phyloP scores from a whole-genome alignment of 495 filamentous ascomycete genomes.

The Talaromyces ruber region DNA sequence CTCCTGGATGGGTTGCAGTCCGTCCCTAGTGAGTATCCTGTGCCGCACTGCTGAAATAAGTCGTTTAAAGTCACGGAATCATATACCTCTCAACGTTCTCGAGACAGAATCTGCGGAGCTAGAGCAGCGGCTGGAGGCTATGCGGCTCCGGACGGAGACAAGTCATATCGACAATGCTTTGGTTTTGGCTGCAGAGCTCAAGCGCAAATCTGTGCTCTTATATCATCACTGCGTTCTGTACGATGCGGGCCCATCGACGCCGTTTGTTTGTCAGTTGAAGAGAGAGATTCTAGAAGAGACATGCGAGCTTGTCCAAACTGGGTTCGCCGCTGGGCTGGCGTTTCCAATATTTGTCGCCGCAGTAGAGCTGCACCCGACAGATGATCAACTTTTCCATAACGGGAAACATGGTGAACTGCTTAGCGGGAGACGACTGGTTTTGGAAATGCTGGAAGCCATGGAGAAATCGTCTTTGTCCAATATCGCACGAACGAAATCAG shows the following conservation, averaged over 20 bases:
- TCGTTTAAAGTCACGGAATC: slow-evolving; percentile 15
- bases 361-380: slow-evolving; percentile 31
- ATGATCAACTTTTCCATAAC: slow-evolving; percentile 28
- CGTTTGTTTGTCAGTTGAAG: slow-evolving; percentile 17
- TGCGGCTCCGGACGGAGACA: slow-evolving; percentile 20
- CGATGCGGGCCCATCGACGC: slow-evolving; percentile 27
- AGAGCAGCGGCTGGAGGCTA: slow-evolving; percentile 1
- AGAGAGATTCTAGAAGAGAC: slow-evolving; percentile 8
- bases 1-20: slow-evolving; percentile 39
- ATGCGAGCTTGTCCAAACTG: slow-evolving; percentile 21
- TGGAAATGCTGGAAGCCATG: slow-evolving; percentile 32
- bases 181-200: slow-evolving; percentile 28
- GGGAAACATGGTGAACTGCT: slow-evolving; percentile 8
- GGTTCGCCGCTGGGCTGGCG: slow-evolving; percentile 22
- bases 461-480: slow-evolving; percentile 31
- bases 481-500: slow-evolving; percentile 30
- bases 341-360: slow-evolving; percentile 41
- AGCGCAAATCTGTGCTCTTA: slow-evolving; percentile 30
- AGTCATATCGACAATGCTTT: slow-evolving; percentile 22
- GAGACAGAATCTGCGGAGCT: slow-evolving; percentile 1
- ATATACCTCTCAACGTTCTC: slow-evolving; percentile 15
- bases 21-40: slow-evolving; percentile 30
- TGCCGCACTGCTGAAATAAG: slow-evolving; percentile 36
- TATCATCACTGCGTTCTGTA: slow-evolving; percentile 35
- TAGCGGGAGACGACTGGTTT: slow-evolving; percentile 28